These are phyloP conservation scores for Curvularia sp. DNA, from an alignment of 2,329 filamentous ascomycete genomes.

Conservation along the genomic window DNA sequence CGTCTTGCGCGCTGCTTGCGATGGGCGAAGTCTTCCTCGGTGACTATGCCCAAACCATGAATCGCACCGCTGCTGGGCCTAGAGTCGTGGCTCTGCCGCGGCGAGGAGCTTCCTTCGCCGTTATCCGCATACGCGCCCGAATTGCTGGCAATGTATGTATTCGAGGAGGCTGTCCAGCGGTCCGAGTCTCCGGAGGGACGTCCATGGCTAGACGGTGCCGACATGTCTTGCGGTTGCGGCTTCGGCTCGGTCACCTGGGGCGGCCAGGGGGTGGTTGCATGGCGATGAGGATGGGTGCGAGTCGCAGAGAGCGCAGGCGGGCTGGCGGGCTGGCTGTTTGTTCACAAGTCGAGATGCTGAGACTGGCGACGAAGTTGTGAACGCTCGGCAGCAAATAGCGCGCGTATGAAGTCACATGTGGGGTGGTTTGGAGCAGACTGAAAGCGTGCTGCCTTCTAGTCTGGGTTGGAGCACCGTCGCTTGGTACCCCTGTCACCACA, in stretches of 20 bases:
- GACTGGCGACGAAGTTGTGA: conserved; percentile 2
- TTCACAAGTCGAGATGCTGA: conserved; percentile 6
- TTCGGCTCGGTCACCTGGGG: conserved; percentile 33
- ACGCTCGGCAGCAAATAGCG: neutral
- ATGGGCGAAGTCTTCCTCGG: conserved; percentile 43
- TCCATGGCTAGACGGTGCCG: conserved; percentile 43
- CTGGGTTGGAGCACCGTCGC: conserved; percentile 2
- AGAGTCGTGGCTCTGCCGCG: conserved; percentile 28
- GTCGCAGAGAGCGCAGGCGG: conserved; percentile 15
- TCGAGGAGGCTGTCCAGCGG: conserved; percentile 43
- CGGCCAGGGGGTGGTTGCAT: conserved; percentile 37
- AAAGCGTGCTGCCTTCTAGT: neutral
- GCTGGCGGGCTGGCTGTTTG: neutral
- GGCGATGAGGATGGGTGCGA: conserved; percentile 28
- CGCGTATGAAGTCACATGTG: conserved; percentile 14
- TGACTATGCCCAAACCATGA: conserved; percentile 22
- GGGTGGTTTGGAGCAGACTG: conserved; percentile 7
- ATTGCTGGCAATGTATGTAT: conserved; percentile 41
- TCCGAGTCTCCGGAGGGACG: conserved; percentile 45
- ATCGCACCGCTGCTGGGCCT: conserved; percentile 20
- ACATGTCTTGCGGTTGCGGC: conserved; percentile 35
- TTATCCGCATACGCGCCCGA: conserved; percentile 34
- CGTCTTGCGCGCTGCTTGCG: conserved; percentile 40
- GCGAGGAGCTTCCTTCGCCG: conserved; percentile 40
- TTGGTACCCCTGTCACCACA: conserved; percentile 9